Evolutionary conservation across 345 rosid genomes (phyloP), one percentile per base, ranked within the genome.

Genomic region (Kernera saxatilis): DNA sequence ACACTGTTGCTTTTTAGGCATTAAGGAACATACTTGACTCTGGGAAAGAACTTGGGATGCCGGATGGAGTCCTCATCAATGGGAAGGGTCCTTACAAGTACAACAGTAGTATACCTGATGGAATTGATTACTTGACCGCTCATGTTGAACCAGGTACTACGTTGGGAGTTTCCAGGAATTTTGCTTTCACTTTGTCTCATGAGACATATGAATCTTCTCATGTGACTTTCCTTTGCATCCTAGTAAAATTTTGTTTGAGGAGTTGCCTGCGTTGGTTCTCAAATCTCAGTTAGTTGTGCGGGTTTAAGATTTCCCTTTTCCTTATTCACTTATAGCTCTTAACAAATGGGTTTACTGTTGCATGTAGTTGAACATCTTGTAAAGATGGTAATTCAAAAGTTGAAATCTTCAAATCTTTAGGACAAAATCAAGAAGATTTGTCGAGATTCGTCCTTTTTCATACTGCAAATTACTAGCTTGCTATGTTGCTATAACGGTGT

Each of bases 11-110:
- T 27, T 75, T 49, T 69, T 59, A 93, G 98, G 97, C 87, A 3
- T 69, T 93, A 78, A 89, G 88, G 79, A 60, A 75, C 8, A 69
- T 15, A 39, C 90, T 93, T 55, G 97, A 89, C 73, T 82, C 87
- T 46, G 98, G 98, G 45, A 79, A 86, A 62, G 94, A 89, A 29
- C 97, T 93, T 19, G 98, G 91, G 17, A 84, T 93, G 92, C 98
- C 98, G 0, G 94, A 91, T 72, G 98, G 97, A 53, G 98, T 93
- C 77, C 86, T 93, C 36, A 91, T 93, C 58, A 93, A 93, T 55
- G 98, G 98, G 50, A 93, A 87, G 81, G 98, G 98, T 44, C 96
- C 98, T 33, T 93, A 71, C 75, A 71, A 78, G 67, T 91, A 93
- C 79, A 93, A 91, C 76, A 70, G 75, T 59, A 77, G 89, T 45